These are phyloP conservation scores for Drechslerella coelobrocha DNA, from an alignment of 2,329 filamentous ascomycete genomes.

Conservation along the genomic window DNA sequence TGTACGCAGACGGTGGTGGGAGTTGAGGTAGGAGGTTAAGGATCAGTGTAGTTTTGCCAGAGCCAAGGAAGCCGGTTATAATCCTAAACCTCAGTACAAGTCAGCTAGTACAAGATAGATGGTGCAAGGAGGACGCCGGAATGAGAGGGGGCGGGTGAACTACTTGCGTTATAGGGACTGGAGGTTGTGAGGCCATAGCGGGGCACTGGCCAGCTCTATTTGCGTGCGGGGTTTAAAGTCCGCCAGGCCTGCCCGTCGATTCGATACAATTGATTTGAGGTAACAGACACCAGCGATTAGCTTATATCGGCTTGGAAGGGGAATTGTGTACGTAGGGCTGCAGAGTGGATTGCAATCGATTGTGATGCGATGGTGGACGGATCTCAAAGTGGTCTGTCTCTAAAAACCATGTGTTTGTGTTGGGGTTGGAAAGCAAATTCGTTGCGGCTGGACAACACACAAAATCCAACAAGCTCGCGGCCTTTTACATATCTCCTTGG, in stretches of 20 bases:
- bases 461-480: conserved; percentile 1
- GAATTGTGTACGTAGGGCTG: too few relatives aligned
- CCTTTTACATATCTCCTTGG: too few relatives aligned
- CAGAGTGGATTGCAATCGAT: too few relatives aligned
- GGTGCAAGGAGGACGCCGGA: too few relatives aligned
- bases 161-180: conserved; percentile 53
- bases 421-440: background rate
- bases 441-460: background rate
- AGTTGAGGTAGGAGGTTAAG: conserved; percentile 93
- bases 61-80: conserved; percentile 93
- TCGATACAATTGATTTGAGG: too few relatives aligned
- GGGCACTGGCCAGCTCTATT: background rate
- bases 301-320: too few relatives aligned
- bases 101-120: background rate
- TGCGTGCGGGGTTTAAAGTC: background rate
- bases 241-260: too few relatives aligned
- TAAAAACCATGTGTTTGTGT: too few relatives aligned
- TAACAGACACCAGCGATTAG: too few relatives aligned
- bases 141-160: background rate
- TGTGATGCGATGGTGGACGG: too few relatives aligned
- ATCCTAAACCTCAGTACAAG: conserved; percentile 75
- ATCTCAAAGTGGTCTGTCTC: too few relatives aligned
- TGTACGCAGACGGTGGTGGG: conserved; percentile 75
- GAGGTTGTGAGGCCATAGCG: conserved; percentile 46
- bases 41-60: conserved; percentile 94